Evolutionary conservation across 2,329 filamentous ascomycete genomes (phyloP).

Genomic region (Colletotrichum sp.): DNA sequence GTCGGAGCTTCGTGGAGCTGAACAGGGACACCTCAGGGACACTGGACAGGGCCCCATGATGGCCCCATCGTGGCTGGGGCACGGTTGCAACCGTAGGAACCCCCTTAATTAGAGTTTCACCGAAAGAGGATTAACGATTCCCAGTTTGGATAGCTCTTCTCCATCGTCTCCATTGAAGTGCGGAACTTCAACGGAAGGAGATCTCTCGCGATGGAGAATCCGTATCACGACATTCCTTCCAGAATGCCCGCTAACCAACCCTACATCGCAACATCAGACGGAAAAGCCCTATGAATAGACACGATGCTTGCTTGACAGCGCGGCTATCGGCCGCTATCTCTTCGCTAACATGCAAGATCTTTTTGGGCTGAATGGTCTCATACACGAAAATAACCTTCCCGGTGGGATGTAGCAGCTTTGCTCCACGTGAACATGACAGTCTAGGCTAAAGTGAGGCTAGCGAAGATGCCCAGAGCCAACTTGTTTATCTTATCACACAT

Average conservation of each 20-base stretch:
- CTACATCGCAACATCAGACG: background rate
- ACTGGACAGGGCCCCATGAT: background rate
- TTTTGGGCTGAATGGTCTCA: background rate
- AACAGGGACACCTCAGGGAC: background rate
- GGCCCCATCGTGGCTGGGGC: background rate
- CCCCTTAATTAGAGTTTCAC: constrained; percentile 5
- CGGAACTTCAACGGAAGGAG: background rate
- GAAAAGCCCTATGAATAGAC: background rate
- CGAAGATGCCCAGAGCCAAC: background rate
- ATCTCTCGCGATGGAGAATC: background rate
- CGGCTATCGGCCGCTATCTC: background rate
- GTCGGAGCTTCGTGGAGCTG: background rate
- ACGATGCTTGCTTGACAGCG: background rate
- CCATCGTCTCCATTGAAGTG: background rate
- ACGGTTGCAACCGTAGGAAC: background rate
- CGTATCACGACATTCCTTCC: background rate
- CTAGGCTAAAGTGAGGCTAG: background rate
- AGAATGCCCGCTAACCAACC: background rate
- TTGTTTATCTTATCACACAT: background rate
- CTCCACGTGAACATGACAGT: background rate
- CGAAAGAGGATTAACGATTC: background rate
- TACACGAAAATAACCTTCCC: background rate
- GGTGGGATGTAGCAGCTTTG: background rate
- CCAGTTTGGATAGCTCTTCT: background rate
- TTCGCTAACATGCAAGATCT: background rate